Evolutionary conservation across 2,329 filamentous ascomycete genomes (phyloP), one percentile per base, ranked within the genome.

Genomic region (Diaporthe citrichinensis): DNA sequence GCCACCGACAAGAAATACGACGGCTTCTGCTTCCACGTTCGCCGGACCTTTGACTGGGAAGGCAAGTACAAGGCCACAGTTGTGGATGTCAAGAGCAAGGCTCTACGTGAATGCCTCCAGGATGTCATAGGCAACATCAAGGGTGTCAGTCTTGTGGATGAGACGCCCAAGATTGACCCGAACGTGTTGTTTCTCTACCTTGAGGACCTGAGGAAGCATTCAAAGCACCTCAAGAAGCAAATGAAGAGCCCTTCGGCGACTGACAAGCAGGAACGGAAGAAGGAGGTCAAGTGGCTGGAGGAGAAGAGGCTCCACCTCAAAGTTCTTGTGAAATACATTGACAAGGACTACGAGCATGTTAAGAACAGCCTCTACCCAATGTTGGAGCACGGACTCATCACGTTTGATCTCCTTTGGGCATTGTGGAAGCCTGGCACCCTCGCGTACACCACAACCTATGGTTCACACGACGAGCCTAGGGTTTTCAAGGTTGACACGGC

Each of bases 401-500:
- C 95, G 0, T 98, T 96, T 79, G 95, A 98, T 74, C 88, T 97
- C 3, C 86, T 97, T 1, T 98, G 95, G 95, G 95, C 95, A 0
- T 85, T 98, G 4, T 97, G 94, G 89, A 97, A 97, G 81, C 95
- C 95, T 0, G 94, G 95, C 79, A 95, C 94, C 0, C 90, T 98
- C 28, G 93, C 92, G 1, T 96, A 93, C 81, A 91, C 93, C 0
- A 90, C 91, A 0, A 96, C 94, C 0, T 98, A 98, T 77, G 94
- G 94, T 4, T 92, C 91, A 49, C 85, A 88, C 20, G 94, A 96
- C 53, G 92, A 97, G 79, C 94, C 95, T 2, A 91, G 94, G 23
- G 93, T 94, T 14, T 96, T 97, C 88, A 95, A 94, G 82, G 92
- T 96, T 1, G 94, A 96, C 76, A 90, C 92, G 78, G 92, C 93